These are phyloP conservation scores for Aspergillus brasiliensis DNA, from an alignment of 2,329 filamentous ascomycete genomes.

Conservation along the genomic window DNA sequence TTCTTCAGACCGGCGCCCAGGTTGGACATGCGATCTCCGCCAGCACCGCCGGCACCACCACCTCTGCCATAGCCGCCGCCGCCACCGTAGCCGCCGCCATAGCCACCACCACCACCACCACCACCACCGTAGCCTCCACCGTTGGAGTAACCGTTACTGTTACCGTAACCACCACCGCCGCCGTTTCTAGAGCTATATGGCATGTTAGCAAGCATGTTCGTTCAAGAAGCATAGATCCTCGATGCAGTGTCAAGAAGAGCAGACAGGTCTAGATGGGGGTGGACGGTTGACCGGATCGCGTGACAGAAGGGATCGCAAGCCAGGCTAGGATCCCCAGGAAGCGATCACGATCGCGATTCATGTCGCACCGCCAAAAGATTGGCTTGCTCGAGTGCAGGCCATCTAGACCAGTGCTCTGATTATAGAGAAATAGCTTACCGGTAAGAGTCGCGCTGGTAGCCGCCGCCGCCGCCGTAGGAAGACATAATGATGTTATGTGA, in stretches of 20 bases:
- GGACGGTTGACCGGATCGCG: neutral
- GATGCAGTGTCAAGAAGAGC: neutral
- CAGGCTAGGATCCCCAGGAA: neutral
- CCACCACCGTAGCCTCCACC: conserved; percentile 44
- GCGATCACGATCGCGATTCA: neutral
- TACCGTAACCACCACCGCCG: conserved; percentile 53
- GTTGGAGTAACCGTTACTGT: conserved; percentile 52
- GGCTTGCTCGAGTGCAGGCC: neutral
- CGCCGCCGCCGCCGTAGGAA: conserved; percentile 64
- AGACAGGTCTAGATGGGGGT: neutral
- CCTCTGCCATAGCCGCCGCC: conserved; percentile 36
- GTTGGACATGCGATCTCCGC: conserved; percentile 91
- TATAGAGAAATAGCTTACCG: conserved; percentile 34
- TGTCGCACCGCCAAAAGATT: neutral
- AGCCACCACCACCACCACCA: conserved; percentile 29
- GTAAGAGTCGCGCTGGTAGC: conserved; percentile 58
- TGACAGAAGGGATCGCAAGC: neutral
- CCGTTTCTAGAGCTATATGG: conserved; percentile 43
- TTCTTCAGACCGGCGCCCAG: conserved; percentile 85
- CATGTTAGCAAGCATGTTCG: conserved; percentile 17
- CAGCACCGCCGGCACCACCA: conserved; percentile 58
- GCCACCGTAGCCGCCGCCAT: conserved; percentile 35
- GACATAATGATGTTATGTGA: conserved; percentile 59
- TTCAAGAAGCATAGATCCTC: neutral
- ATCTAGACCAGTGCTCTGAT: neutral